These are phyloP conservation scores for Fusarium robinianum DNA, from an alignment of 2,329 filamentous ascomycete species.

Conservation along the genomic window DNA sequence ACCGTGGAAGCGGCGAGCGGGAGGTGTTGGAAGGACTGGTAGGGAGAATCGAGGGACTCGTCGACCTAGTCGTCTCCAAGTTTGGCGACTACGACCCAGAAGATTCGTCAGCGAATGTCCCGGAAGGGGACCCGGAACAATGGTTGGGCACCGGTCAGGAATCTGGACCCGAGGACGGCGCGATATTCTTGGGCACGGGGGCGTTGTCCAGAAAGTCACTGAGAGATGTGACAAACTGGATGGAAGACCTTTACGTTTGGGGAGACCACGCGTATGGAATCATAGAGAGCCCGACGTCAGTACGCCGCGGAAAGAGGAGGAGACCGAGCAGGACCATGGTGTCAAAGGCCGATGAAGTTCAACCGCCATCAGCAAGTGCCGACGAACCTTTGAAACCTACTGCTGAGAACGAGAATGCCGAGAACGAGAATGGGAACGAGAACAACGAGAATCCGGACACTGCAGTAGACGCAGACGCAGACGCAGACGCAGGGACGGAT, in stretches of 20 bases:
- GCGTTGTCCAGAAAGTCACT: constrained; percentile 72
- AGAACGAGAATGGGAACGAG: too few species aligned
- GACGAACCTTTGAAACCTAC: neutral
- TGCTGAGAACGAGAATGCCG: neutral
- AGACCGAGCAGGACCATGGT: constrained; percentile 32
- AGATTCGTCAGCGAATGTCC: constrained; percentile 28
- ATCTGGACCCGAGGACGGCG: constrained; percentile 75
- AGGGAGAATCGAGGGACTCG: constrained; percentile 76
- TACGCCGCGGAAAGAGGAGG: constrained; percentile 54
- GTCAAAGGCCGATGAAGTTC: constrained; percentile 7
- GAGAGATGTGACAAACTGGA: constrained; percentile 78
- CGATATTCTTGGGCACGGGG: constrained; percentile 83
- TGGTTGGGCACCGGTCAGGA: constrained; percentile 78
- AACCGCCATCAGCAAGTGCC: constrained; percentile 1
- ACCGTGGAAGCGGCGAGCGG: constrained; percentile 89
- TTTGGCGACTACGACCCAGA: constrained; percentile 64
- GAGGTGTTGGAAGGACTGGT: constrained; percentile 92
- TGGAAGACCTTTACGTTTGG: constrained; percentile 84
- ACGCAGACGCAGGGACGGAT: constrained; percentile 1
- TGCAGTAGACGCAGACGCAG: too few species aligned
- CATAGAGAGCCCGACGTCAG: constrained; percentile 73
- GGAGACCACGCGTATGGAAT: constrained; percentile 86
- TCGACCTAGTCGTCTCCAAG: constrained; percentile 85
- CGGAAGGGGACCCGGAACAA: constrained; percentile 32
- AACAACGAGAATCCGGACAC: too few species aligned